Evolutionary conservation across 371 early-diverging fungal species (phyloP).

Genomic region (Polyrhizophydium stewartii): DNA sequence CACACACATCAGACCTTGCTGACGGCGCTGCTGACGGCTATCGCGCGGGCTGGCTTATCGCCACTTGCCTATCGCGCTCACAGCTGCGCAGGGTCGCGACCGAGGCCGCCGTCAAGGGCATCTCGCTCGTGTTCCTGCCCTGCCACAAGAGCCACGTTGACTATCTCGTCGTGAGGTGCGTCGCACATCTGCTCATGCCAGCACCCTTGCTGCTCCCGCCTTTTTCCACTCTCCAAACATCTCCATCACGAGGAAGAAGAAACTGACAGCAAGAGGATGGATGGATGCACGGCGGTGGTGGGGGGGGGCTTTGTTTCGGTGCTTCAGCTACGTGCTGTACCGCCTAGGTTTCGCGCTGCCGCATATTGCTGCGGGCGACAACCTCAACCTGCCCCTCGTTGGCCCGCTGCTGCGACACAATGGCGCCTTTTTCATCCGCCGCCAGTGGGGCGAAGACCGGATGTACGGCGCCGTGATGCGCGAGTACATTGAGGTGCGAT

Average conservation of each 20-base stretch:
- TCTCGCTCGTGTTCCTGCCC: conserved; percentile 77
- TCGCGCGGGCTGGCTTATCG: background rate
- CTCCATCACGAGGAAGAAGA: background rate
- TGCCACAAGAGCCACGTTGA: conserved; percentile 90
- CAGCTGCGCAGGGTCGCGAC: conserved; percentile 63
- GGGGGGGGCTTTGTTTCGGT: conserved; percentile 23
- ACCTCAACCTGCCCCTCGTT: conserved; percentile 77
- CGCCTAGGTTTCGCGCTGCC: conserved; percentile 78
- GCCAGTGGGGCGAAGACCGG: conserved; percentile 76
- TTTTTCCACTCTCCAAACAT: background rate
- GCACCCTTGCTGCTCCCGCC: background rate
- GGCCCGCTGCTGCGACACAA: conserved; percentile 62
- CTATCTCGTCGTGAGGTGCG: conserved; percentile 67
- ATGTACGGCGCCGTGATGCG: conserved; percentile 68
- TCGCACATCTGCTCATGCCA: background rate
- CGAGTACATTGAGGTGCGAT: conserved; percentile 70
- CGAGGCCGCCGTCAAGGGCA: conserved; percentile 59
- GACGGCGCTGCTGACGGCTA: background rate
- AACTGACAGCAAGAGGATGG: background rate
- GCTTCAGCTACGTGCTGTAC: conserved; percentile 64
- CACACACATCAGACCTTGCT: too few species aligned
- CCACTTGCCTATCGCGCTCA: background rate
- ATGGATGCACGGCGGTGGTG: background rate
- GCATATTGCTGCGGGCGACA: conserved; percentile 87
- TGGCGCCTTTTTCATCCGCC: conserved; percentile 81